phyloP scores from a whole-genome alignment of 768 basidiomycete genomes.

The Rhizopogon vulgaris region DNA sequence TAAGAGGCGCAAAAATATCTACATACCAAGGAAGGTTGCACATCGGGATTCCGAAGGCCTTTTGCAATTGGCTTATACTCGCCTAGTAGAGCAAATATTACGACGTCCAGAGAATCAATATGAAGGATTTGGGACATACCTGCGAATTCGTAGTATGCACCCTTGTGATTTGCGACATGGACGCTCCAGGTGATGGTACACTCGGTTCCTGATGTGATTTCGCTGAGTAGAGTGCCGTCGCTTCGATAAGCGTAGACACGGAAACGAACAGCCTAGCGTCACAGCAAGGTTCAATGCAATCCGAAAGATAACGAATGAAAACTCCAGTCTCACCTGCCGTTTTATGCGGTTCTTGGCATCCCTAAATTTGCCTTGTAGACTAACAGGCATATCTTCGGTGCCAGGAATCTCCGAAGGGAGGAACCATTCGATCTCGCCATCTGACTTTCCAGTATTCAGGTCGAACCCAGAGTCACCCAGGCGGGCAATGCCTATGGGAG shows the following conservation, averaged over 20 bases:
- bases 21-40: background rate
- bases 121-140: constrained; percentile 6
- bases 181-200: constrained; percentile 24
- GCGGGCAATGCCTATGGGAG: constrained; percentile 29
- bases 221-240: constrained; percentile 20
- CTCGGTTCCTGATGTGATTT: constrained; percentile 16
- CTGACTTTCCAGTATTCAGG: constrained; percentile 3
- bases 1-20: background rate
- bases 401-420: constrained; percentile 26
- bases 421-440: constrained; percentile 10
- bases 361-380: constrained; percentile 10
- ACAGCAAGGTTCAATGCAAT: background rate
- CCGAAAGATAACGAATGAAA: background rate
- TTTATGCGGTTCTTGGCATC: constrained; percentile 19
- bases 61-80: background rate
- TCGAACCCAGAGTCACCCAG: constrained; percentile 24
- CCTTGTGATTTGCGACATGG: constrained; percentile 30
- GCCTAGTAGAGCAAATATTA: background rate
- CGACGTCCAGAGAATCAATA: background rate
- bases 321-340: constrained; percentile 18
- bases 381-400: constrained; percentile 10
- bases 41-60: constrained; percentile 4
- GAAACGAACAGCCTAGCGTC: constrained; percentile 25
- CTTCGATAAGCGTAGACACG: constrained; percentile 26
- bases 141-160: constrained; percentile 11